Percentiles rank a stretch among this genome's conserved stretches.
Conservation (phyloP, 306 rosid genomes). For the Dryas drummondii region DNA sequence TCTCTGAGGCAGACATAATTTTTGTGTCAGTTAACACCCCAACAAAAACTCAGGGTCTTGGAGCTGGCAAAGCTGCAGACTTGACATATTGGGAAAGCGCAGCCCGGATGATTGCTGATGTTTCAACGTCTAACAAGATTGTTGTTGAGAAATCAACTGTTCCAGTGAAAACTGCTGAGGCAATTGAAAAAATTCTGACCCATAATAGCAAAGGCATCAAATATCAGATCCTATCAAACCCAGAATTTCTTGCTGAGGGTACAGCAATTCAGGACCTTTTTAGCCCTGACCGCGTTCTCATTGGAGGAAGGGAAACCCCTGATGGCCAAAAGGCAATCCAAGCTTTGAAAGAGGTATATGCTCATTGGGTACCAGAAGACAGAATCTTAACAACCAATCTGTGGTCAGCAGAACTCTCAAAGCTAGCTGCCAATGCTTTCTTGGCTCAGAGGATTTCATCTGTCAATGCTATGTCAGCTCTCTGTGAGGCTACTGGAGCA, state of each 20-base stretch:
- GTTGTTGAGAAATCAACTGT: constrained; percentile 91
- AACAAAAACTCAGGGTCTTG: constrained; percentile 65
- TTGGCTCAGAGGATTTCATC: constrained; percentile 85
- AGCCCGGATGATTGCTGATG: constrained; percentile 74
- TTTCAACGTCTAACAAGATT: constrained; percentile 60
- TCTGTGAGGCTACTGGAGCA: constrained; percentile 89
- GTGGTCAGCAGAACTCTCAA: constrained; percentile 83
- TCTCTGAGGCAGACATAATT: constrained; percentile 69
- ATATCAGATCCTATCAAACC: constrained; percentile 69
- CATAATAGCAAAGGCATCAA: constrained; percentile 61
- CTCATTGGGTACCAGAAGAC: constrained; percentile 73
- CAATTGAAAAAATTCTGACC: constrained; percentile 60
- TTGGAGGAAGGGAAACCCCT: constrained; percentile 66
- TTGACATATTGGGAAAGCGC: constrained; percentile 89
- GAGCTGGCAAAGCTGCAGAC: constrained; percentile 87
- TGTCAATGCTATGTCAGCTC: constrained; percentile 77
- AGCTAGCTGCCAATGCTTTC: constrained; percentile 83
- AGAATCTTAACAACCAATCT: constrained; percentile 67
- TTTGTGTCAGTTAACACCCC: constrained; percentile 82
- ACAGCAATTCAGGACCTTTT: constrained; percentile 75
- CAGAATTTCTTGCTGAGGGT: constrained; percentile 89
- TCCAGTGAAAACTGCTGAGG: constrained; percentile 80
- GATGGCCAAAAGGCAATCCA: constrained; percentile 58
- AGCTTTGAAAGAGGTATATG: constrained; percentile 58
- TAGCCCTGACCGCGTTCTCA: constrained; percentile 66